Evolutionary conservation across 331 rosid species (phyloP).

Genomic region (Rosa hybrid): DNA sequence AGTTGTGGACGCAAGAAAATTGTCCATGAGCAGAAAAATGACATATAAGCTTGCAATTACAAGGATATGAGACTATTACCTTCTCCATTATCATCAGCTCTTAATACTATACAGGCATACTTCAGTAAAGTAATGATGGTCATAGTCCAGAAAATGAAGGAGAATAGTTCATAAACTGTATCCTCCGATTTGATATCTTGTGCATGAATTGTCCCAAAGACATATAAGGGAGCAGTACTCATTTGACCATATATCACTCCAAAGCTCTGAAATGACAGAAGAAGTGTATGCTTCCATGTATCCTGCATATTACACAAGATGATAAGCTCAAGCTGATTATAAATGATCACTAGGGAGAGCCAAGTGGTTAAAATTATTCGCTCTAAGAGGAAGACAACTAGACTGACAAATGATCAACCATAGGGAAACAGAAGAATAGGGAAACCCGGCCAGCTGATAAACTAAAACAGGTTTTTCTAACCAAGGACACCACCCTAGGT

Average conservation of each 20-base stretch:
- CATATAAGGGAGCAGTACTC: constrained; percentile 76
- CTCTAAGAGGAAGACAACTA: not conserved
- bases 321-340: not conserved
- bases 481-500: not conserved
- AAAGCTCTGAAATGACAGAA: constrained; percentile 72
- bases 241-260: constrained; percentile 84
- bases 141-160: constrained; percentile 80
- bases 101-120: constrained; percentile 63
- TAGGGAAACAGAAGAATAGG: not conserved
- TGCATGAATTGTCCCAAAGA: constrained; percentile 54
- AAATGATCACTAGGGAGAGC: not conserved
- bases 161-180: constrained; percentile 58
- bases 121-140: constrained; percentile 60
- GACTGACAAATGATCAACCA: not conserved
- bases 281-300: constrained; percentile 63
- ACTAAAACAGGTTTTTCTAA: not conserved
- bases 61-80: constrained; percentile 36
- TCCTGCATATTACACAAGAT: constrained; percentile 38
- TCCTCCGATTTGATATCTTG: constrained; percentile 40
- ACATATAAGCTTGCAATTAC: not conserved
- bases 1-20: constrained; percentile 11
- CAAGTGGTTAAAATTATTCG: not conserved
- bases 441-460: no score
- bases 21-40: not conserved
- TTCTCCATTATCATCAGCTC: constrained; percentile 74